Evolutionary conservation across 1,284 basidiomycete genomes (phyloP), one percentile per base, ranked within the genome.

Genomic region (Chalciporus sp.): DNA sequence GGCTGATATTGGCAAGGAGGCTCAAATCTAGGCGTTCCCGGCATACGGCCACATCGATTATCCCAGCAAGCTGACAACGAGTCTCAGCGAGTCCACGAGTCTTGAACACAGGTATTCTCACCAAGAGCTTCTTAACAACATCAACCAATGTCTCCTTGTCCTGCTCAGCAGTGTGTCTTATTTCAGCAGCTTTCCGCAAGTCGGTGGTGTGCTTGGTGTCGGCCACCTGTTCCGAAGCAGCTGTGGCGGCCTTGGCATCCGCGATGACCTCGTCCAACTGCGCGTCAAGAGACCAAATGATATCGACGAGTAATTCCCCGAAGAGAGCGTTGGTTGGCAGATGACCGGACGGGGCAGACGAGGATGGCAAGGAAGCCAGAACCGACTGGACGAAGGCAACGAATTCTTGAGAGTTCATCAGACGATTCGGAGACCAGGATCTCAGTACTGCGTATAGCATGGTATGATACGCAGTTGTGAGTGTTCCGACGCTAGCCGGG

Each of bases 241-340:
- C 48, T 27, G 69, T 45, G 45, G 56, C 41, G 35, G 44, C 42
- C 55, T 70, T 87, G 40, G 79, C 77, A 60, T 90, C 86, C 8
- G 68, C 68, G 42, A 86, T 59, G 40, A 84, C 67, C 61, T 92
- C 90, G 55, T 93, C 90, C 55, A 93, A 69, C 58, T 87, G 83
- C 29, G 81, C 76, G 68, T 94, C 90, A 48, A 90, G 67, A 23
- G 88, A 78, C 91, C 91, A 94, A 41, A 92, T 74, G 61, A 88
- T 76, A 64, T 94, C 91, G 17, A 94, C 79, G 4, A 93, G 72
- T 42, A 84, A 66, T 60, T 92, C 89, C 16, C 84, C 84, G 55
- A 90, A 82, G 0, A 75, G 64, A 1, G 71, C 61, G 12, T 70
- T 70, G 57, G 76, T 74, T 2, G 76, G 68, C 10, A 76, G 70